Conservation (phyloP, 352 stramenopile species). For the Paralagenidium karlingii region DNA sequence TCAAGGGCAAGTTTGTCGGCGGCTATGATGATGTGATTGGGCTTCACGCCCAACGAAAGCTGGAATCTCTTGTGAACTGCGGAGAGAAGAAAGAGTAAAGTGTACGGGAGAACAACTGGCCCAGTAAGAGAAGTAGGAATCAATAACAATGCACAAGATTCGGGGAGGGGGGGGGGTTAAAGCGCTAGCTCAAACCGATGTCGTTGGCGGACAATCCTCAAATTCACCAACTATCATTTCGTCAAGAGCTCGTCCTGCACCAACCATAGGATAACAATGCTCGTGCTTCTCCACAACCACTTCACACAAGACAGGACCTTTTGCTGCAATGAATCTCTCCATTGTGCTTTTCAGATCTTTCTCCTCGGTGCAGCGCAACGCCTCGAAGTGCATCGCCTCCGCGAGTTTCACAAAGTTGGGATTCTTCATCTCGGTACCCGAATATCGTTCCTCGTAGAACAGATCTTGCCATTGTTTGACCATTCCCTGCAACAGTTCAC, state of each 20-base stretch:
- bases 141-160: too few species aligned
- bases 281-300: slow-evolving; percentile 92
- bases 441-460: slow-evolving; percentile 94
- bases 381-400: slow-evolving; percentile 88
- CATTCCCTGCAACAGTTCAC: too few species aligned
- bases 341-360: slow-evolving; percentile 87
- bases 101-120: slow-evolving; percentile 14
- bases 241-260: slow-evolving; percentile 80
- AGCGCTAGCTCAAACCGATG: slow-evolving; percentile 46
- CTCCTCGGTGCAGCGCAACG: slow-evolving; percentile 79
- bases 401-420: slow-evolving; percentile 91
- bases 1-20: slow-evolving; percentile 93
- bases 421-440: slow-evolving; percentile 84
- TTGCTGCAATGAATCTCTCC: slow-evolving; percentile 87
- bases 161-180: too few species aligned
- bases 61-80: too few species aligned
- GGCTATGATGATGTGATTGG: slow-evolving; percentile 77
- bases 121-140: slow-evolving; percentile 14
- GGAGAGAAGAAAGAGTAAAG: background rate
- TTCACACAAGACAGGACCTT: slow-evolving; percentile 88
- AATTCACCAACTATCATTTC: slow-evolving; percentile 96
- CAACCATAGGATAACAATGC: slow-evolving; percentile 92
- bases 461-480: slow-evolving; percentile 96
- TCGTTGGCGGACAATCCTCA: slow-evolving; percentile 86
- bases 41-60: background rate